Evolutionary conservation across 768 basidiomycete genomes (phyloP), one percentile per base, ranked within the genome.

Genomic region (Pleurotus cornucopiae): DNA sequence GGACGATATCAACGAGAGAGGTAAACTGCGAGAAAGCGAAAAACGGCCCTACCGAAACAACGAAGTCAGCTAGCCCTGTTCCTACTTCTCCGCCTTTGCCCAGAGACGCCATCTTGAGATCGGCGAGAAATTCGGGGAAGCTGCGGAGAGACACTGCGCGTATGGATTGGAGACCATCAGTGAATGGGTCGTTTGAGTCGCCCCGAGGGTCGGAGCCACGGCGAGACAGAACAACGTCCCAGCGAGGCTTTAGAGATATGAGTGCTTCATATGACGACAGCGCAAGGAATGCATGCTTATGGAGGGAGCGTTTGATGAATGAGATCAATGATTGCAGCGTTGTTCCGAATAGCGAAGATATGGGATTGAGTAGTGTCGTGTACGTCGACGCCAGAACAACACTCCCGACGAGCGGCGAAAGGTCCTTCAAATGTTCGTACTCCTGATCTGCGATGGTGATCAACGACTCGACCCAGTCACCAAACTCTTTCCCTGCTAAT

Each of bases 121-220:
- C 89, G 14, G 84, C 89, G 46, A 94, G 66, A 60, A 89, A 88
- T 63, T 94, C 91, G 0, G 91, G 91, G 67, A 93, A 94, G 51
- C 88, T 91, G 45, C 91, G 76, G 57, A 93, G 68, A 63, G 89
- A 91, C 1, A 91, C 75, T 0, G 78, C 82, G 12, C 88, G 74
- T 7, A 94, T 71, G 4, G 79, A 71, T 49, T 83, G 81, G 5
- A 89, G 62, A 0, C 83, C 85, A 7, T 93, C 91, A 62, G 82
- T 86, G 46, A 89, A 68, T 61, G 90, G 90, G 61, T 91, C 91
- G 21, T 72, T 71, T 25, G 79, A 79, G 56, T 71, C 73, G 20
- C 71, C 65, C 41, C 65, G 65, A 12, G 25, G 55, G 62, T 73
- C 59, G 30, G 79, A 64, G 20, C 79, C 75, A 54, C 85, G 78